Evolutionary conservation across 1,284 basidiomycete genomes (phyloP).

Genomic region (Laetiporus sulphureus): DNA sequence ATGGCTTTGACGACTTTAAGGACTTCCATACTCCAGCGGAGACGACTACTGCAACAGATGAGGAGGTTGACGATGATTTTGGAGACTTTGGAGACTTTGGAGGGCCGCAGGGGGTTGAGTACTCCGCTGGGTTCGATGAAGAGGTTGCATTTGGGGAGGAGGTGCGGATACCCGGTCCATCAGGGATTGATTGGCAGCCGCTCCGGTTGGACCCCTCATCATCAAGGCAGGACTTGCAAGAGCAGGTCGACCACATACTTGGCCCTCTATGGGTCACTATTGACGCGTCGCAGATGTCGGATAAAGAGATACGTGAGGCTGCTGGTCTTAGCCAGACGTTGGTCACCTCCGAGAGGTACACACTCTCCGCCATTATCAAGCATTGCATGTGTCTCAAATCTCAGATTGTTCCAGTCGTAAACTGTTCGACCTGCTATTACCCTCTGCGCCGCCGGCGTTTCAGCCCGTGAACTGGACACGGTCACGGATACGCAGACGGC

Average conservation of each 20-base stretch:
- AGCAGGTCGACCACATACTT: slow-evolving; percentile 62
- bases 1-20: slow-evolving; percentile 59
- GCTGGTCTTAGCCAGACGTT: slow-evolving; percentile 78
- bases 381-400: slow-evolving; percentile 17
- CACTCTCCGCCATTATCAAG: slow-evolving; percentile 11
- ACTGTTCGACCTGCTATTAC: slow-evolving; percentile 63
- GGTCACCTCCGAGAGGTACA: slow-evolving; percentile 66
- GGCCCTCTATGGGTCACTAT: slow-evolving; percentile 52
- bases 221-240: slow-evolving; percentile 45
- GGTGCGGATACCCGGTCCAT: slow-evolving; percentile 33
- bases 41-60: slow-evolving; percentile 29
- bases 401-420: slow-evolving; percentile 53
- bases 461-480: slow-evolving; percentile 89
- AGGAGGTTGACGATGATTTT: slow-evolving; percentile 61
- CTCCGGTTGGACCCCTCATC: slow-evolving; percentile 62
- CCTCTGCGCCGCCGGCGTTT: slow-evolving; percentile 52
- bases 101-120: slow-evolving; percentile 44
- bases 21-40: slow-evolving; percentile 58
- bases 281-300: slow-evolving; percentile 47
- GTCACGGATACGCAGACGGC: slow-evolving; percentile 81
- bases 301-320: slow-evolving; percentile 72
- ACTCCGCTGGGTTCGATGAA: slow-evolving; percentile 26
- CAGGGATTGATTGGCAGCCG: slow-evolving; percentile 48
- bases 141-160: slow-evolving; percentile 37
- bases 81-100: slow-evolving; percentile 87